Evolutionary conservation across 352 stramenopile genomes (phyloP), one percentile per base, ranked within the genome.

Genomic region (Blastocystis sp.): DNA sequence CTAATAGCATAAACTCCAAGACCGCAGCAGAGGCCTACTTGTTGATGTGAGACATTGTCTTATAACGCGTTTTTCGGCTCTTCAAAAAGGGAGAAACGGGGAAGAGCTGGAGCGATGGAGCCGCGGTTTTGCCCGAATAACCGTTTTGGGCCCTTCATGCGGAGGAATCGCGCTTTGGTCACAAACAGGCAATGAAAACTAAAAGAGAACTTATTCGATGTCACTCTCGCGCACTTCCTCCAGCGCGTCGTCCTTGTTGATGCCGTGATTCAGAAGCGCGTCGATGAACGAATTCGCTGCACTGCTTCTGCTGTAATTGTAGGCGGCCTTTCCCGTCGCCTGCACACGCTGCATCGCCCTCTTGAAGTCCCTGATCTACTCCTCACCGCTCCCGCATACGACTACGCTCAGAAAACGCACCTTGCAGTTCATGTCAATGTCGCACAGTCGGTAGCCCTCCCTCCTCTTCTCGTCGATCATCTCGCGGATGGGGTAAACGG

Each of bases 401-500:
- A 29, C 61, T 85, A 85, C 74, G 12, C 55, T 45, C 35, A 85
- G n/a, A 37, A 19, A 37, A 19, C 74, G 74, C 29, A 85, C 74
- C 24, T 29, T 24, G 37, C 24, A 33, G 41, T 85, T 69, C 74
- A 85, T 85, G 31, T 69, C 51, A 50, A 85, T 85, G 21, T 85
- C 74, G 35, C 60, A 85, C 19, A 85, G 61, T 35, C n/a, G 33
- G 31, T 33, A 24, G 65, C 74, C 74, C 33, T 85, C 55, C 41
- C 37, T 85, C 26, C 60, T 29, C 2, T 69, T 85, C 55, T 85
- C 3, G n/a, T 85, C 61, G 35, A 85, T 67, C 74, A 85, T 85
- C 74, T 85, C 74, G 35, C 74, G 74, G 45, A 85, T 85, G 3
- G 74, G 74, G 29, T 85, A 85, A 24, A 85, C 33, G 35, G 50